Conservation (phyloP, 2,329 filamentous ascomycete genomes). For the Golovinomyces cichoracearum region DNA sequence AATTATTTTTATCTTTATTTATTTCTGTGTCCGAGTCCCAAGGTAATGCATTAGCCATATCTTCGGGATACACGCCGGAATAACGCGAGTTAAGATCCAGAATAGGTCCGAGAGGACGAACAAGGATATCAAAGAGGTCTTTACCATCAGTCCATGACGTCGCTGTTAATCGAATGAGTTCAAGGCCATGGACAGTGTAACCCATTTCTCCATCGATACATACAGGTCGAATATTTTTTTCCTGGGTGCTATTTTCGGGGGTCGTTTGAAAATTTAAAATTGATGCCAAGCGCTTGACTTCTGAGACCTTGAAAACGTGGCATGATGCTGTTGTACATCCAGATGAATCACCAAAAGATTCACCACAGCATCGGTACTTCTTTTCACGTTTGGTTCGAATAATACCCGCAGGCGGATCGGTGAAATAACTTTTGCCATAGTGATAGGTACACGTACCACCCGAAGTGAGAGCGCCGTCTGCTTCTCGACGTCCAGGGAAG, state of each 20-base stretch:
- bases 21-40: constrained; percentile 18
- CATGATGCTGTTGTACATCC: constrained; percentile 47
- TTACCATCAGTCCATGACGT: constrained; percentile 62
- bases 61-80: constrained; percentile 60
- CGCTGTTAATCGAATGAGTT: constrained; percentile 71
- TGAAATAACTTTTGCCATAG: constrained; percentile 40
- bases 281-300: constrained; percentile 48
- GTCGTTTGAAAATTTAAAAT: constrained; percentile 61
- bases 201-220: constrained; percentile 96
- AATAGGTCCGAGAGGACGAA: constrained; percentile 58
- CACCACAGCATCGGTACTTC: constrained; percentile 54
- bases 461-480: constrained; percentile 49
- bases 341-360: constrained; percentile 40
- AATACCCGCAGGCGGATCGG: constrained; percentile 24
- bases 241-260: constrained; percentile 32
- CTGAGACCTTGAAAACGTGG: constrained; percentile 71
- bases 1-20: constrained; percentile 12
- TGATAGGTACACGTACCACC: constrained; percentile 64
- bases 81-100: constrained; percentile 80
- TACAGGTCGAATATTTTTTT: constrained; percentile 31
- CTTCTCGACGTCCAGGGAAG: constrained; percentile 56
- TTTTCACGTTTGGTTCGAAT: constrained; percentile 31
- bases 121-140: constrained; percentile 56
- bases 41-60: constrained; percentile 41
- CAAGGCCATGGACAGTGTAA: constrained; percentile 68